Base-by-base conservation (phyloP, 257 asterid genomes). In the Przewalskia tangutica region DNA sequence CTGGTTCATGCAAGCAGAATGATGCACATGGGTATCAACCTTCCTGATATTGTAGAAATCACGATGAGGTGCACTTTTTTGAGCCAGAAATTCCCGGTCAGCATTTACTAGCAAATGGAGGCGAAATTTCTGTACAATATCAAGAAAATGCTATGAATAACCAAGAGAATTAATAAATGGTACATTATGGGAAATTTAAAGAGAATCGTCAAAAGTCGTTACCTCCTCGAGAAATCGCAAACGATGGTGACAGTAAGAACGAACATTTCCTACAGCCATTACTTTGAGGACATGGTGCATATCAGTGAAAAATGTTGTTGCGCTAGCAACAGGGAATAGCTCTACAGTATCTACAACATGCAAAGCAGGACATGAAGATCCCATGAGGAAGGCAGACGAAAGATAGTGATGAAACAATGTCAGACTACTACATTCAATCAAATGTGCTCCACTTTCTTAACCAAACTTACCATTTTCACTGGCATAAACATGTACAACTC, bases 1-100 rank as follows among this genome's bases (percentile, higher is more conserved):
- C 90, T 94, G 98, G 89, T 93, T 94, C 98, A 94, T 94, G 88
- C 97, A 94, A 84, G 98, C 98, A 62, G 98, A 94, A 88, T 93
- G 98, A 86, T 94, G 98, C 81, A 93, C 94, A 77, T 93, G 98
- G 23, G 98, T 93, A 82, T 94, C 98, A 59, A 94, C 98, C 92
- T 94, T 94, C 76, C 97, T 90, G 82, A 94, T 90, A 82, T 94
- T 94, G 91, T 94, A 94, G 86, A 94, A 91, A 86, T 94, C 98
- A 40, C 98, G 97, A 90, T 93, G 98, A 86, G 98, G 98, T 66
- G 98, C 94, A 34, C 97, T 91, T 85, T 94, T 94, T 89, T 94
- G 97, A 77, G 97, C 97, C 65, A 94, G 89, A 88, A 93, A 94
- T 85, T 93, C 98, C 82, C 90, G 80, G 83, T 94, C 98, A 55